A percentile compares a stretch with the other conserved stretches of the same genome.
Conservation (phyloP, 2,329 filamentous ascomycete genomes). For the Clonostachys solani region DNA sequence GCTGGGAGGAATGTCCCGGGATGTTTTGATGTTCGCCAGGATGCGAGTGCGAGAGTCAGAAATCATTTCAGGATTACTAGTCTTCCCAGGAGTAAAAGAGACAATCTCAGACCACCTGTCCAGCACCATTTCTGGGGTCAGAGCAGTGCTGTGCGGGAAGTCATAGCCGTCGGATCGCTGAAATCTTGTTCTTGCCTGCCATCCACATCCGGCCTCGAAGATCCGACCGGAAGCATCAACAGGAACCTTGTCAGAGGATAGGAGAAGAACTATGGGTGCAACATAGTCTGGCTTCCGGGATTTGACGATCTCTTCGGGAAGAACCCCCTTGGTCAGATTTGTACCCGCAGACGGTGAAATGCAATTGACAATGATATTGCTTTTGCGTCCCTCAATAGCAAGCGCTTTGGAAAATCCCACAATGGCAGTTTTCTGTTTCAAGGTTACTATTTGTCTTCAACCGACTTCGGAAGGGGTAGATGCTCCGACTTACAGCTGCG, state of each 20-base stretch:
- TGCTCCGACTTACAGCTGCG: constrained; percentile 61
- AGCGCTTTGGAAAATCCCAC: constrained; percentile 92
- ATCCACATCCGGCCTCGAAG: constrained; percentile 93
- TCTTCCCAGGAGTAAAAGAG: constrained; percentile 82
- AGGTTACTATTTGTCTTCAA: constrained; percentile 7
- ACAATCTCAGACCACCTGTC: constrained; percentile 74
- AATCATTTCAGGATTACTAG: constrained; percentile 79
- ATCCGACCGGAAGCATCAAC: constrained; percentile 75
- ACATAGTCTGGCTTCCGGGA: constrained; percentile 99
- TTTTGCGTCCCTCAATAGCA: constrained; percentile 88
- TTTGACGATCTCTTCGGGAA: constrained; percentile 97
- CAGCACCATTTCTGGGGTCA: constrained; percentile 81
- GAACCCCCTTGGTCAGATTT: constrained; percentile 86
- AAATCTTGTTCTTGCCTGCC: constrained; percentile 90
- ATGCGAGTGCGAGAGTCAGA: constrained; percentile 73
- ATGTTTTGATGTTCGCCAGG: constrained; percentile 73
- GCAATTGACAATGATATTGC: constrained; percentile 98
- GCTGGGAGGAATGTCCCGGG: constrained; percentile 27
- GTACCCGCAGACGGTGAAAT: constrained; percentile 97
- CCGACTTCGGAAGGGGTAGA: not conserved
- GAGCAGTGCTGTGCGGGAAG: constrained; percentile 81
- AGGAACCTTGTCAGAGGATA: constrained; percentile 82
- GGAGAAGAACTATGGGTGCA: constrained; percentile 83
- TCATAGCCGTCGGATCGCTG: constrained; percentile 85
- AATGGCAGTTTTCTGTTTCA: constrained; percentile 76